Conservation (phyloP, 2,329 filamentous ascomycete species). For the Cercospora berteroae region DNA sequence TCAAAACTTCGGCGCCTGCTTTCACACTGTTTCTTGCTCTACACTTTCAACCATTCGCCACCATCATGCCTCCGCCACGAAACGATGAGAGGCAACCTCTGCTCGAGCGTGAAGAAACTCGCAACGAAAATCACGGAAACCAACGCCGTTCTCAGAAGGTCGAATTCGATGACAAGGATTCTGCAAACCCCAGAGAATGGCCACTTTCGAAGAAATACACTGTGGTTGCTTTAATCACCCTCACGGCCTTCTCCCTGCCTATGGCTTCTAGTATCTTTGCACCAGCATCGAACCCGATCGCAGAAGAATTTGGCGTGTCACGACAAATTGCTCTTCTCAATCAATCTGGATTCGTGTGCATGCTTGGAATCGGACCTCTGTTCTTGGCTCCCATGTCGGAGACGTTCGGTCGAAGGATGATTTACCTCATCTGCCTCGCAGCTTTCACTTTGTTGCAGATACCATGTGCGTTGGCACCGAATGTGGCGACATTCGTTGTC, state of each 20-base stretch:
- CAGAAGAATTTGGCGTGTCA: conserved; percentile 43
- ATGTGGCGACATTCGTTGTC: conserved; percentile 44
- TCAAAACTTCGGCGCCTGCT: conserved; percentile 2
- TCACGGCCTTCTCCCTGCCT: conserved; percentile 19
- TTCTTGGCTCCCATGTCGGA: conserved; percentile 48
- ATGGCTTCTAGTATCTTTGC: conserved; percentile 22
- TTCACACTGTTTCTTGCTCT: not conserved
- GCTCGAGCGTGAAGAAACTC: not conserved
- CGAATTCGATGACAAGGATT: conserved; percentile 18
- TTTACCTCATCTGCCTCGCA: conserved; percentile 46
- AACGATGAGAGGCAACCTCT: conserved; percentile 13
- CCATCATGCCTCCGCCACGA: not conserved
- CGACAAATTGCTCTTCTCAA: conserved; percentile 45
- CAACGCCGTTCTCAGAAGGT: conserved; percentile 5
- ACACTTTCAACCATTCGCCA: not conserved
- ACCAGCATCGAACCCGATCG: conserved; percentile 35
- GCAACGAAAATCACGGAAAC: not conserved
- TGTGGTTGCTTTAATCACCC: conserved; percentile 9
- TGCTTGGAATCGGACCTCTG: conserved; percentile 49
- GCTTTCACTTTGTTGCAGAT: conserved; percentile 49
- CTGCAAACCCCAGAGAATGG: conserved; percentile 17
- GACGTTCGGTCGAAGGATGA: conserved; percentile 46
- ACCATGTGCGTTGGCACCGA: conserved; percentile 47
- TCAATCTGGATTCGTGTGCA: conserved; percentile 50
- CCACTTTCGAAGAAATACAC: conserved; percentile 15